These are phyloP conservation scores for Paramecium sonneborni DNA, from an alignment of 73 alveolate genomes.

Conservation along the genomic window DNA sequence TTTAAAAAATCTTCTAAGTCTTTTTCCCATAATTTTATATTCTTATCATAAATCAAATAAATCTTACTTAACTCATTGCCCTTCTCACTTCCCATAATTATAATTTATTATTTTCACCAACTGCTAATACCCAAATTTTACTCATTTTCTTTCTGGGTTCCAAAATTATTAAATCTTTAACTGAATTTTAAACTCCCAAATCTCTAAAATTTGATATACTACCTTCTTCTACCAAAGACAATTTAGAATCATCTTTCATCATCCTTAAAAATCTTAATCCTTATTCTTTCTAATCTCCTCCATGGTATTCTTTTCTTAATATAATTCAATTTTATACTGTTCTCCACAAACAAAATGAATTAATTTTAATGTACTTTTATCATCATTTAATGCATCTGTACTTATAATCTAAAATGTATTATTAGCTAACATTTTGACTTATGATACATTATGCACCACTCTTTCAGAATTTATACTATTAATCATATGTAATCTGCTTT, in stretches of 20 bases:
- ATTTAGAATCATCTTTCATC: conserved; percentile 13
- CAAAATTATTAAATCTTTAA: conserved; percentile 37
- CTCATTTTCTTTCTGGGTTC: conserved; percentile 61
- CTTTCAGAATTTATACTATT: not conserved
- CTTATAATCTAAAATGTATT: not conserved
- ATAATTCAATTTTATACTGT: not conserved
- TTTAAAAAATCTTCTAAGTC: conserved; percentile 36
- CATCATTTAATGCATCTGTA: conserved; percentile 38
- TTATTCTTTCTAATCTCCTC: not conserved
- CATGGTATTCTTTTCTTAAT: not conserved
- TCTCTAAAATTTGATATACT: conserved; percentile 22
- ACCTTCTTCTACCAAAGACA: not conserved
- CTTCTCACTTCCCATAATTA: conserved; percentile 49
- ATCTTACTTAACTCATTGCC: conserved; percentile 13
- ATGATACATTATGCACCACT: not conserved
- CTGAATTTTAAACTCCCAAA: conserved; percentile 32
- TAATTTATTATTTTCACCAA: conserved; percentile 54
- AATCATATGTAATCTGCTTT: conserved; percentile 22
- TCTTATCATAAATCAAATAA: not conserved
- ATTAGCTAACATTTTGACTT: not conserved
- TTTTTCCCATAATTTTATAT: conserved; percentile 56
- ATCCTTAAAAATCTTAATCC: not conserved
- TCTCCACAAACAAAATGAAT: conserved; percentile 32
- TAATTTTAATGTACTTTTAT: not conserved
- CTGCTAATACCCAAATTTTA: conserved; percentile 41